Evolutionary conservation across 495 filamentous ascomycete species (phyloP).

Genomic region (Penicillium salamii): DNA sequence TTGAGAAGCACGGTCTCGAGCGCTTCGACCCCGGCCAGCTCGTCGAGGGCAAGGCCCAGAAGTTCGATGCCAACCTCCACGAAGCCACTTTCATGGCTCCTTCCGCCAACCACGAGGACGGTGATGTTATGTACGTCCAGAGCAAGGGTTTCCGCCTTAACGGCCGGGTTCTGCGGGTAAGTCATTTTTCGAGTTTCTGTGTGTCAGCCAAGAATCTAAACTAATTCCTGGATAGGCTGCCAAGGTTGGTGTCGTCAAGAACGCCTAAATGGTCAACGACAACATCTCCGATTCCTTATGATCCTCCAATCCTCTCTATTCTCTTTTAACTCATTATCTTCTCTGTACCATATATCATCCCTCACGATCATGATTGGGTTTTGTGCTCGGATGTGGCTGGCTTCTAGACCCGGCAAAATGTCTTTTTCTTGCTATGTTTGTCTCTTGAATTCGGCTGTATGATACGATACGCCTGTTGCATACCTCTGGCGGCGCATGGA

Average conservation of each 20-base stretch:
- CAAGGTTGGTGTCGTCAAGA: conserved; percentile 90
- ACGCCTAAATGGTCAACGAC: conserved; percentile 42
- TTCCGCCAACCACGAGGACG: conserved; percentile 79
- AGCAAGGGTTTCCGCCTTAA: conserved; percentile 94
- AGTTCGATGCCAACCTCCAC: conserved; percentile 93
- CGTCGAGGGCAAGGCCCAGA: conserved; percentile 54
- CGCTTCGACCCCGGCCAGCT: conserved; percentile 70
- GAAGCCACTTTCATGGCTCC: conserved; percentile 94
- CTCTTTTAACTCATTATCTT: conserved; percentile 16
- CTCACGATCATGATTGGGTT: conserved; percentile 32
- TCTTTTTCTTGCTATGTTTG: conserved; percentile 22
- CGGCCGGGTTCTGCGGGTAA: conserved; percentile 76
- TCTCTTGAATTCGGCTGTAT: conserved; percentile 38
- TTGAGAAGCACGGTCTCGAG: conserved; percentile 92
- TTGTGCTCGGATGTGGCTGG: conserved; percentile 25
- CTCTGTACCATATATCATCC: conserved; percentile 47
- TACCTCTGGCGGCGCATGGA: conserved; percentile 37
- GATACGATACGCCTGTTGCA: conserved; percentile 44
- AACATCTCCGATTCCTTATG: conserved; percentile 6
- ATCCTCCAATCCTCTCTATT: not conserved
- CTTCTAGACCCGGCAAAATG: conserved; percentile 22
- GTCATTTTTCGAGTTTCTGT: conserved; percentile 17
- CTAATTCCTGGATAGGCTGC: conserved; percentile 54
- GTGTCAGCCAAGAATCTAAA: conserved; percentile 7
- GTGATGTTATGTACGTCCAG: conserved; percentile 86